These are phyloP conservation scores for Phytophthora pistaciae DNA, from an alignment of 352 stramenopile species.

Conservation along the genomic window DNA sequence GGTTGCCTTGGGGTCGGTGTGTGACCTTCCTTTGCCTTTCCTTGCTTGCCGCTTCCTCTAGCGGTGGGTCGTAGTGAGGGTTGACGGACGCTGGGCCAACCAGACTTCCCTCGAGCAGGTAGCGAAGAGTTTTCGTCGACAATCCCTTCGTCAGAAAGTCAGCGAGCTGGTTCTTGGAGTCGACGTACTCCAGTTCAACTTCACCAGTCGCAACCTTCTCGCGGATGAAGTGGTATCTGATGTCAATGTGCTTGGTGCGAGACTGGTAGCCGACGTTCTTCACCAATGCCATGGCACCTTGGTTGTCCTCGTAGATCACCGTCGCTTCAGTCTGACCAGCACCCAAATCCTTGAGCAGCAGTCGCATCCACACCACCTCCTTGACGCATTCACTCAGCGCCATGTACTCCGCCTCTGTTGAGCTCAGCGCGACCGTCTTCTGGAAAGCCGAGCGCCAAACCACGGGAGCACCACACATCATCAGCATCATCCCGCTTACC, in stretches of 20 bases:
- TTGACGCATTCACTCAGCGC: slow-evolving; percentile 28
- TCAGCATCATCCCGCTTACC: slow-evolving; percentile 21
- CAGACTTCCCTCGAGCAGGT: slow-evolving; percentile 9
- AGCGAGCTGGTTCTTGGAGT: slow-evolving; percentile 35
- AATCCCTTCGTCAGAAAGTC: slow-evolving; percentile 33
- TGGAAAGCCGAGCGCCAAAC: slow-evolving; percentile 25
- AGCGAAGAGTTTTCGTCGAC: slow-evolving; percentile 27
- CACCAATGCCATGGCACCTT: slow-evolving; percentile 32
- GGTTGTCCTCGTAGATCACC: slow-evolving; percentile 35
- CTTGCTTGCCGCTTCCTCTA: too few species aligned
- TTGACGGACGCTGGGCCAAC: too few species aligned
- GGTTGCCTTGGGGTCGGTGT: too few species aligned
- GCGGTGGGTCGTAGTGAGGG: too few species aligned
- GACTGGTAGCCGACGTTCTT: slow-evolving; percentile 36
- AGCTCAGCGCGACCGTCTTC: slow-evolving; percentile 31
- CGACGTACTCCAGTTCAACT: slow-evolving; percentile 17
- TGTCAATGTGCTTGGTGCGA: slow-evolving; percentile 34
- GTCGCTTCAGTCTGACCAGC: not conserved
- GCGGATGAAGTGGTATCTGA: slow-evolving; percentile 30
- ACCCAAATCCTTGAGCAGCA: slow-evolving; percentile 20
- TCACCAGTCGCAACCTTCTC: slow-evolving; percentile 20
- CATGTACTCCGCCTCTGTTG: slow-evolving; percentile 41
- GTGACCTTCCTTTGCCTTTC: too few species aligned
- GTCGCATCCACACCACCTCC: slow-evolving; percentile 26
- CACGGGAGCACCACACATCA: slow-evolving; percentile 26